A percentile compares a stretch with the other conserved stretches of the same genome.
Evolutionary conservation across 2,329 filamentous ascomycete species (phyloP).

Genomic region (Coniochaeta sp.): DNA sequence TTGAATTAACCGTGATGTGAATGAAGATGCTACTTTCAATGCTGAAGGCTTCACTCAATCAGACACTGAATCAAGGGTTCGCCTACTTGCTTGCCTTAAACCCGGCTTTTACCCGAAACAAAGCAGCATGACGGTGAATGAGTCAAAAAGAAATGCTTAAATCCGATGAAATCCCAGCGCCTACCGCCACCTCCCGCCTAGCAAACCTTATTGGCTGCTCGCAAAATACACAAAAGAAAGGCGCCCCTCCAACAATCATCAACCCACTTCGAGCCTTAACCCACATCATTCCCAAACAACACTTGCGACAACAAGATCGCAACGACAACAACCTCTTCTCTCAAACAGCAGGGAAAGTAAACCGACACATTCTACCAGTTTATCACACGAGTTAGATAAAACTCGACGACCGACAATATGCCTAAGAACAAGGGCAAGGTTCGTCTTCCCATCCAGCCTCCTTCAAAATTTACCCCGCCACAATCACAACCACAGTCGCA

Average conservation of each 20-base stretch:
- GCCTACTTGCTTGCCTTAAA: too few relatives aligned
- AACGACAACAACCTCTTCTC: neutral
- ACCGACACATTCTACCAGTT: neutral
- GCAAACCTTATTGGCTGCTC: neutral
- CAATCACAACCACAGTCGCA: neutral
- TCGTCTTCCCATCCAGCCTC: constrained; percentile 7
- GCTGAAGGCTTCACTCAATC: too few relatives aligned
- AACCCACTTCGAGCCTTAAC: neutral
- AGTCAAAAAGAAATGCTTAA: neutral
- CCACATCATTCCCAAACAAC: neutral
- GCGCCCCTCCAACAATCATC: neutral
- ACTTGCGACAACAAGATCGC: neutral
- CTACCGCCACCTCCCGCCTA: neutral
- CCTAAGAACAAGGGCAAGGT: constrained; percentile 99
- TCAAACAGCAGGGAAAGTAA: neutral
- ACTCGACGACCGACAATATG: constrained; percentile 52
- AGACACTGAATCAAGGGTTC: too few relatives aligned
- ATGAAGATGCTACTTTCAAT: too few relatives aligned
- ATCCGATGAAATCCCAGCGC: neutral
- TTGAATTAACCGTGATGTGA: too few relatives aligned
- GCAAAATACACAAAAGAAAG: neutral
- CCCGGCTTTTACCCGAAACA: neutral
- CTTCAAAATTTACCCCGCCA: constrained; percentile 3
- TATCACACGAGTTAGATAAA: neutral
- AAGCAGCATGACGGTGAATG: neutral